These are phyloP conservation scores for Phytomonas francai DNA, from an alignment of 208 protist genomes.

Conservation along the genomic window DNA sequence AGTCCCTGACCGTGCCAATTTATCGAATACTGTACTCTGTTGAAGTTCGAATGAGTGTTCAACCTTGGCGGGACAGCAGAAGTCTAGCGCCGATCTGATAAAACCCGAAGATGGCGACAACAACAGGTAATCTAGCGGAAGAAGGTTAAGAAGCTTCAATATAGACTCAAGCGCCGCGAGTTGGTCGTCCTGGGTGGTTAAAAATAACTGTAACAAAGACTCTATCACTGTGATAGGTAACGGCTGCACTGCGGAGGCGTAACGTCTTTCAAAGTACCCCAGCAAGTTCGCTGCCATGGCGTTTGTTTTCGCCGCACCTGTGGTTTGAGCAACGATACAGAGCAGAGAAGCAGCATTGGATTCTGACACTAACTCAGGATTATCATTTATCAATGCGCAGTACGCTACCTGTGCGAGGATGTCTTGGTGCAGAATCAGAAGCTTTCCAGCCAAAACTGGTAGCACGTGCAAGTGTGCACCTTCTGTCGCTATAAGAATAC, in stretches of 20 bases:
- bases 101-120: neutral
- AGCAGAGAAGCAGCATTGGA: neutral
- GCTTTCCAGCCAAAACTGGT: constrained; percentile 22
- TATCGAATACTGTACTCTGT: neutral
- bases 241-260: neutral
- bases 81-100: neutral
- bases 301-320: neutral
- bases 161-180: neutral
- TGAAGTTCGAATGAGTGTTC: neutral
- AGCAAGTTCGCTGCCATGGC: neutral
- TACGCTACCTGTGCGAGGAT: constrained; percentile 15
- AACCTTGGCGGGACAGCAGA: neutral
- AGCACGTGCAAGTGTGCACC: constrained; percentile 8
- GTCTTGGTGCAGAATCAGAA: constrained; percentile 22
- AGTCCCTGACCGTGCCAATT: neutral
- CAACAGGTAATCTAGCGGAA: neutral
- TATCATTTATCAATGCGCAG: constrained; percentile 10
- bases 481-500: constrained; percentile 26
- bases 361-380: neutral
- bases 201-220: neutral
- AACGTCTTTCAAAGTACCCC: neutral
- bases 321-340: neutral
- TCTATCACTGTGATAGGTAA: neutral
- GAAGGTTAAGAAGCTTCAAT: neutral
- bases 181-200: neutral